Evolutionary conservation across 257 asterid species (phyloP).

Genomic region (Penstemon barbatus): DNA sequence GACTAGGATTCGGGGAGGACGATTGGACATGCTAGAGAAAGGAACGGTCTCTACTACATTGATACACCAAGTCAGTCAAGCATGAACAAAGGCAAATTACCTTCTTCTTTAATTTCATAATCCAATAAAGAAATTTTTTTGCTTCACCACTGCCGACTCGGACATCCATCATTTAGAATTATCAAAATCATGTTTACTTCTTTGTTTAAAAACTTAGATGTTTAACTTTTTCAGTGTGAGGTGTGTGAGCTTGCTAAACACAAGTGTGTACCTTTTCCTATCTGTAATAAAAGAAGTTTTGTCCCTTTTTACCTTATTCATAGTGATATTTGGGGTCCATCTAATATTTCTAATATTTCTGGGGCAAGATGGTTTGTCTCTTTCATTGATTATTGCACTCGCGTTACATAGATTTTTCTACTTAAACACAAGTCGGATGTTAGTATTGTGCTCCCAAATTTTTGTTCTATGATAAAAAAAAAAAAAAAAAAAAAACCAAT

Average conservation of each 20-base stretch:
- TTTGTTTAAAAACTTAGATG: not conserved
- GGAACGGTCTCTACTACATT: not conserved
- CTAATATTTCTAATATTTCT: not conserved
- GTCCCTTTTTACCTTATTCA: not conserved
- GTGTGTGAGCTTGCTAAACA: conserved; percentile 25
- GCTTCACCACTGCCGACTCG: conserved; percentile 22
- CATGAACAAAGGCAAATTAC: not conserved
- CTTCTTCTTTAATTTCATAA: not conserved
- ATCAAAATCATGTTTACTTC: not conserved
- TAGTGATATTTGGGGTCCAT: conserved; percentile 2
- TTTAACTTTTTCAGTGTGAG: conserved; percentile 13
- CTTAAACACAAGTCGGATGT: conserved; percentile 6
- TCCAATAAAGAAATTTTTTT: conserved; percentile 17
- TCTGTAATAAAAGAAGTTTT: not conserved
- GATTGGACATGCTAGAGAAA: conserved; percentile 4
- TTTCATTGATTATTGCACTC: conserved; percentile 13
- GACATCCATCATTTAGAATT: conserved; percentile 15
- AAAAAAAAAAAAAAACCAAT: not conserved
- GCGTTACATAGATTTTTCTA: not conserved
- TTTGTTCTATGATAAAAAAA: not conserved
- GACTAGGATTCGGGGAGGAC: not conserved
- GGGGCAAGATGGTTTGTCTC: conserved; percentile 1
- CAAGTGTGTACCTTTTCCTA: not conserved
- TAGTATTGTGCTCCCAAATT: not conserved
- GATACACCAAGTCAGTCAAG: not conserved